Evolutionary conservation across 2,329 filamentous ascomycete genomes (phyloP).

Genomic region (Phialophora chinensis): DNA sequence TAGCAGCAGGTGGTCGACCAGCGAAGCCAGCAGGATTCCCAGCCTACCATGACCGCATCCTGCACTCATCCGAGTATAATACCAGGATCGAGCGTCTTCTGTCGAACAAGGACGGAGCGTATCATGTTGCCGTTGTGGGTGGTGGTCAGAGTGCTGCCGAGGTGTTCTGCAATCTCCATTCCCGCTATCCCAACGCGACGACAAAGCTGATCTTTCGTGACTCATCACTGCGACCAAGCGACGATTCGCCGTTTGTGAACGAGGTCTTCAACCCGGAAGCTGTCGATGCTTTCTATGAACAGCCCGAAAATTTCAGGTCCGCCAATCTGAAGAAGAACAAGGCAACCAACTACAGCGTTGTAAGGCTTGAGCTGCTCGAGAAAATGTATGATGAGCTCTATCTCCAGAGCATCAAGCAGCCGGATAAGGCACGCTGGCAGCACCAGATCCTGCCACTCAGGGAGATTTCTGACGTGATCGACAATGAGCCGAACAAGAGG

Average conservation of each 20-base stretch:
- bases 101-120: conserved; percentile 51
- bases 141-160: conserved; percentile 93
- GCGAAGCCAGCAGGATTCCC: conserved; percentile 75
- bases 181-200: conserved; percentile 78
- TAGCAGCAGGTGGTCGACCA: conserved; percentile 71
- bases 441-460: conserved; percentile 77
- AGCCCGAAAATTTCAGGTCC: conserved; percentile 67
- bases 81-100: conserved; percentile 35
- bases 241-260: conserved; percentile 97
- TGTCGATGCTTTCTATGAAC: conserved; percentile 76
- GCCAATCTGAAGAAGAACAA: conserved; percentile 71
- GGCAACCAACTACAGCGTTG: conserved; percentile 92
- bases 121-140: conserved; percentile 83
- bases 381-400: conserved; percentile 87
- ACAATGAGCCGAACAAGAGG: conserved; percentile 54
- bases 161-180: conserved; percentile 88
- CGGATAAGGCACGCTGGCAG: conserved; percentile 76
- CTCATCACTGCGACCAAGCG: conserved; percentile 83
- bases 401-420: conserved; percentile 74
- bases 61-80: conserved; percentile 86
- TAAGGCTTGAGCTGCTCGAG: conserved; percentile 88
- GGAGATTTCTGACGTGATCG: conserved; percentile 67
- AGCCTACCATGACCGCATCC: conserved; percentile 71
- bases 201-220: conserved; percentile 81
- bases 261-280: conserved; percentile 92